Evolutionary conservation across 2,329 filamentous ascomycete species (phyloP), one percentile per base, ranked within the genome.

Genomic region (Monosporascus sp.): DNA sequence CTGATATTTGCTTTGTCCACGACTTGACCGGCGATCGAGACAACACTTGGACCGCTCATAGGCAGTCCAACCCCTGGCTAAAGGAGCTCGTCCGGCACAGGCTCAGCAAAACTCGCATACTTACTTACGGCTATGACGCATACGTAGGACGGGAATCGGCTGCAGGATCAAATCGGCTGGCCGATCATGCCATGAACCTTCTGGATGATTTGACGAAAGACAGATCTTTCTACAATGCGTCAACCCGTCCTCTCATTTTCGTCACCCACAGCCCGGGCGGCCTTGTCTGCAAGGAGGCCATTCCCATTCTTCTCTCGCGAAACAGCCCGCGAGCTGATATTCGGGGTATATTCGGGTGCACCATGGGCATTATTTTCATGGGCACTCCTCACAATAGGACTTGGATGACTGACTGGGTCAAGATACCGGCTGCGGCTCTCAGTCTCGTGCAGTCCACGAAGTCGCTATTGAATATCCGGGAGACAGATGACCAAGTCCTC

Each of bases 71-170:
- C 17, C 66, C 70, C 3, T 74, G 72, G 71, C 69, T 68, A 0
- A 37, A 63, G 50, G 56, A 58, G 0, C 59, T 74, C n/a, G 63
- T 74, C 0, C 63, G 68, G 2, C 19, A 41, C 0, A 59, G 63
- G 49, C 55, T 73, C 27, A 41, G 48, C 1, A 64, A 55, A 1
- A 67, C 67, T 24, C 67, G 71, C 19, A 60, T 74, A 5, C 61
- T 74, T 19, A 71, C 70, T 0, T 74, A 65, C 35, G 72, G 72
- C 14, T 75, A 76, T 55, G 64, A 72, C 27, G 65, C 66, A 17
- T 65, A 70, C 22, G 48, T 68, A 0, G 35, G 56, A n/a, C 51
- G 51, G 14, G 55, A 37, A 31, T 38, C 17, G 3, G 60, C 56
- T 16, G 59, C 61, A 14, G 56, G 57, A 6, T 37, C 50, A 6